Conservation (phyloP, 352 stramenopile genomes). For the Phytopythium montanum region DNA sequence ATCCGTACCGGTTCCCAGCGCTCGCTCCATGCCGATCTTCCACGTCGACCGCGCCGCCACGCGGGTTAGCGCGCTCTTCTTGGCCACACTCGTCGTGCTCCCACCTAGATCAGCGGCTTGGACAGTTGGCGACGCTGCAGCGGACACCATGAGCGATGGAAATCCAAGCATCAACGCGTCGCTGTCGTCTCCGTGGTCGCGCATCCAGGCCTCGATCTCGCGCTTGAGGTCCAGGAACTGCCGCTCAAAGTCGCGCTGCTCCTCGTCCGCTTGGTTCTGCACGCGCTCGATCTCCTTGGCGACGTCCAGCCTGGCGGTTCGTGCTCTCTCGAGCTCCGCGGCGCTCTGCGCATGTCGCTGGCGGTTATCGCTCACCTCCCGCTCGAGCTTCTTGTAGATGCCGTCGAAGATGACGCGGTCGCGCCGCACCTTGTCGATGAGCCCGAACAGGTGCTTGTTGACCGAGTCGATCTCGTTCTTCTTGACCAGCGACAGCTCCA, state of each 20-base stretch:
- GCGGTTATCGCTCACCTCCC: constrained; percentile 53
- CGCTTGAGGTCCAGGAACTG: constrained; percentile 61
- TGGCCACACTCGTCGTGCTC: constrained; percentile 5
- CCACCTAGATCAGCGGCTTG: background rate
- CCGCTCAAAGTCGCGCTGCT: constrained; percentile 57
- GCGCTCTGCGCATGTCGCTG: constrained; percentile 40
- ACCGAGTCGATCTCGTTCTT: constrained; percentile 81
- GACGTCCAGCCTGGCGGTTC: constrained; percentile 42
- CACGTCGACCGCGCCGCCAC: constrained; percentile 58
- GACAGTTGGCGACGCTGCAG: background rate
- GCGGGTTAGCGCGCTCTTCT: constrained; percentile 40
- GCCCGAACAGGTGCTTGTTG: constrained; percentile 69
- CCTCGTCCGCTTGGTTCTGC: constrained; percentile 38
- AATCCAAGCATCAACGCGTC: constrained; percentile 7
- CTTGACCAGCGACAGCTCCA: constrained; percentile 74
- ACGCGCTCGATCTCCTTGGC: constrained; percentile 43
- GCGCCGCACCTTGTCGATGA: constrained; percentile 65
- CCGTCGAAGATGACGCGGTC: constrained; percentile 77
- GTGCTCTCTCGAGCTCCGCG: constrained; percentile 39
- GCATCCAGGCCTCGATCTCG: constrained; percentile 48
- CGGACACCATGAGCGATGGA: background rate
- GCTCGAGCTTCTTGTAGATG: constrained; percentile 86
- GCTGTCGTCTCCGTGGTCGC: constrained; percentile 27
- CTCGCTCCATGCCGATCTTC: constrained; percentile 73
- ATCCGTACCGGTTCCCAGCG: constrained; percentile 42